Conservation (phyloP, 1,284 basidiomycete genomes). For the Golubevia pallescens region DNA sequence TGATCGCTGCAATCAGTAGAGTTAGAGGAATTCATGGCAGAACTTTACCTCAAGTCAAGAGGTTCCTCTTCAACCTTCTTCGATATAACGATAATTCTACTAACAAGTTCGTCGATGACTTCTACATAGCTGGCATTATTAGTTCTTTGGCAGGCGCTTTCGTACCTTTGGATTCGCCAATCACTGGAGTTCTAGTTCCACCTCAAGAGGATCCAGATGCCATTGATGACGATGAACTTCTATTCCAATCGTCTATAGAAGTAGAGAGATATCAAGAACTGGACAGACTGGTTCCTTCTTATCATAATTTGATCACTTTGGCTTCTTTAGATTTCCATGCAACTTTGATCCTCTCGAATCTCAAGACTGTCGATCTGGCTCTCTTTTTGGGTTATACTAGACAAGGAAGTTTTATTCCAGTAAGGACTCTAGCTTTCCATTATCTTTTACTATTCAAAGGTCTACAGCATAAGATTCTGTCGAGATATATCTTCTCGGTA, state of each 20-base stretch:
- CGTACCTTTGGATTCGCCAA: slow-evolving; percentile 66
- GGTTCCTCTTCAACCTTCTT: slow-evolving; percentile 87
- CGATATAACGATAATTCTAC: slow-evolving; percentile 93
- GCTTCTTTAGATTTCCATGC: slow-evolving; percentile 67
- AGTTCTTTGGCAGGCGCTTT: slow-evolving; percentile 79
- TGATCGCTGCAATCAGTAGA: slow-evolving; percentile 81
- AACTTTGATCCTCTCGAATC: slow-evolving; percentile 53
- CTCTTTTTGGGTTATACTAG: slow-evolving; percentile 87
- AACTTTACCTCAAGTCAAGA: slow-evolving; percentile 84
- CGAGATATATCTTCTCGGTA: slow-evolving; percentile 88
- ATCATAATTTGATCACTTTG: slow-evolving; percentile 89
- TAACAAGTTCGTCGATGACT: slow-evolving; percentile 89
- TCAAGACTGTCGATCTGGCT: slow-evolving; percentile 80
- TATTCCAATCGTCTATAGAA: slow-evolving; percentile 37
- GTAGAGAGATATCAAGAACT: slow-evolving; percentile 91
- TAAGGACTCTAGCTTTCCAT: slow-evolving; percentile 91
- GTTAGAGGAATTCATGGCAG: slow-evolving; percentile 81
- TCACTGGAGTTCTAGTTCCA: slow-evolving; percentile 20
- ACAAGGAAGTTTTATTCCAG: slow-evolving; percentile 71
- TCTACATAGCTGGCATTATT: slow-evolving; percentile 87
- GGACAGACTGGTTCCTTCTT: slow-evolving; percentile 92
- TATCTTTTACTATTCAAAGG: slow-evolving; percentile 84
- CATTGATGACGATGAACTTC: slow-evolving; percentile 38
- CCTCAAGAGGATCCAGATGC: slow-evolving; percentile 35
- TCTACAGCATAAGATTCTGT: slow-evolving; percentile 70